A percentile compares a stretch with the other conserved stretches of the same genome.
Conservation (phyloP, 345 rosid species). For the Eucalyptus brandiana region DNA sequence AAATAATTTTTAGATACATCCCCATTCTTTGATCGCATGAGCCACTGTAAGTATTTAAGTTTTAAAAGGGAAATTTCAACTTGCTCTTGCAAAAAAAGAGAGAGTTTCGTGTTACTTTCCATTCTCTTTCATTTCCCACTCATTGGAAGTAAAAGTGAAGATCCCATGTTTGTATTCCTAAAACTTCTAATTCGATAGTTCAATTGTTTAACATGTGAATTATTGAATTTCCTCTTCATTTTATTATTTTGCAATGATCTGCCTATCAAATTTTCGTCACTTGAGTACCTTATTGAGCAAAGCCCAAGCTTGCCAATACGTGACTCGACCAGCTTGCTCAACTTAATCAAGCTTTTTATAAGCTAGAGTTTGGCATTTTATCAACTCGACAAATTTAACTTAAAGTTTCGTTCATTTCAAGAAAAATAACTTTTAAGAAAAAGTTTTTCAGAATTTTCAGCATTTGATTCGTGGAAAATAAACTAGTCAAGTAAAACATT, state of each 20-base stretch:
- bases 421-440: no score
- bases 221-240: background rate
- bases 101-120: background rate
- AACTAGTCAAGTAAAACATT: no score
- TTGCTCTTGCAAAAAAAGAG: background rate
- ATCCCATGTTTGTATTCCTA: background rate
- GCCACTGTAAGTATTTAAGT: background rate
- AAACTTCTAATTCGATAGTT: no score
- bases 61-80: background rate
- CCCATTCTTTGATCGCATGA: background rate
- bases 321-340: background rate
- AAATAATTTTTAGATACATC: background rate
- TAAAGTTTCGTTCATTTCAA: background rate
- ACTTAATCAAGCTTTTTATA: background rate
- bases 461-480: no score
- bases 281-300: background rate
- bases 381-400: background rate
- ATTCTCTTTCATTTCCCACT: background rate
- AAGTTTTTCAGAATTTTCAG: accelerated
- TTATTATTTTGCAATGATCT: no score
- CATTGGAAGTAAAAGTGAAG: background rate
- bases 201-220: background rate
- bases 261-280: no score
- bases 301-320: background rate
- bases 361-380: background rate